Percentiles rank a stretch among this genome's conserved stretches.
Evolutionary conservation across 495 filamentous ascomycete species (phyloP).

Genomic region (Podospora pseudoanserina): DNA sequence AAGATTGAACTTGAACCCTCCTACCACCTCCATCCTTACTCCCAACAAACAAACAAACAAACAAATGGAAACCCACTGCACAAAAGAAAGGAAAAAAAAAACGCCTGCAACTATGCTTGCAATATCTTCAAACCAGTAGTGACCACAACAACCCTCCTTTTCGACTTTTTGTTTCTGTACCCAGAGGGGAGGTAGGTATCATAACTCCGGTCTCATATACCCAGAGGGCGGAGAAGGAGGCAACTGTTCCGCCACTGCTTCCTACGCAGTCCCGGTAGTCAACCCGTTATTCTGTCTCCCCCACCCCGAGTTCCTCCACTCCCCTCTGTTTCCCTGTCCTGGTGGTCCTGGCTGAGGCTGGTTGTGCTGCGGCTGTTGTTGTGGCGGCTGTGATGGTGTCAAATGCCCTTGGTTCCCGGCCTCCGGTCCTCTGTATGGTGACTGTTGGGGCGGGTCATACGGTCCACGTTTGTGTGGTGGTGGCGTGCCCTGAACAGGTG

Average conservation of each 20-base stretch:
- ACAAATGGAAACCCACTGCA: not conserved
- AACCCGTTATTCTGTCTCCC: slow-evolving; percentile 38
- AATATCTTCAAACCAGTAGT: not conserved
- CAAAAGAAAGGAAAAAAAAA: slow-evolving; percentile 3
- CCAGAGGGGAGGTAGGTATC: not conserved
- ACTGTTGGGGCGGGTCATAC: slow-evolving; percentile 26
- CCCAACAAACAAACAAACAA: not conserved
- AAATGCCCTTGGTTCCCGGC: slow-evolving; percentile 23
- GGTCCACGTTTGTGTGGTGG: slow-evolving; percentile 41
- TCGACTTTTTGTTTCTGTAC: not conserved
- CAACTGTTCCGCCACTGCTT: slow-evolving; percentile 2
- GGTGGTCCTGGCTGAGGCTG: not conserved
- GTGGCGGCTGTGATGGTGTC: not conserved
- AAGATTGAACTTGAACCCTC: not conserved
- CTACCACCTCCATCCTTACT: not conserved
- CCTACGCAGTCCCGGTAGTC: slow-evolving; percentile 33
- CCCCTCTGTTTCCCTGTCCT: slow-evolving; percentile 17
- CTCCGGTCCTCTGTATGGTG: slow-evolving; percentile 19
- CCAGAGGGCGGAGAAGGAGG: not conserved
- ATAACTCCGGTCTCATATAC: not conserved
- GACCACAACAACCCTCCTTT: not conserved
- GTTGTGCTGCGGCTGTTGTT: slow-evolving; percentile 10
- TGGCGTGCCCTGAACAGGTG: slow-evolving; percentile 37
- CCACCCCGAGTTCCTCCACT: slow-evolving; percentile 55
- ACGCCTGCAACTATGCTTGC: slow-evolving; percentile 21